Evolutionary conservation across 2,329 filamentous ascomycete species (phyloP).

Genomic region (Colletotrichum liriopes): DNA sequence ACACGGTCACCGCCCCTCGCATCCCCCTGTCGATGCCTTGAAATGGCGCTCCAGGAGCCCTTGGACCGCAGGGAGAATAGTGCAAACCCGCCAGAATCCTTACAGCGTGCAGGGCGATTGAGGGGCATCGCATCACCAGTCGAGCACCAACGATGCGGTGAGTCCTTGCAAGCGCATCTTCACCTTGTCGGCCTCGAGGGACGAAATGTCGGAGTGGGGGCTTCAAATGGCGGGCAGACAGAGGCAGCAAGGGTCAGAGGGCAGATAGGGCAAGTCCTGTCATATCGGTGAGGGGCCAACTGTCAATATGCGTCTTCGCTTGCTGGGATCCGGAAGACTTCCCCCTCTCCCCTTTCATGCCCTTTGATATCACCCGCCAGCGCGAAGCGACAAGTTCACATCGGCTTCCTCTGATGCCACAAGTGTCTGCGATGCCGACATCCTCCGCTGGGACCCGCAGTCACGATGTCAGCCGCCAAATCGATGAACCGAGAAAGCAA

Average conservation of each 20-base stretch:
- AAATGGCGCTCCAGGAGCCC: constrained; percentile 13
- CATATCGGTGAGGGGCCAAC: constrained; percentile 9
- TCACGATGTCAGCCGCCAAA: background rate
- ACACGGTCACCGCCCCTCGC: constrained; percentile 30
- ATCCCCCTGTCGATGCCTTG: constrained; percentile 5
- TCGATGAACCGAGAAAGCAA: background rate
- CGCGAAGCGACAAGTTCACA: background rate
- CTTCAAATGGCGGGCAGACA: constrained; percentile 18
- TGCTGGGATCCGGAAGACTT: background rate
- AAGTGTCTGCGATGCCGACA: background rate
- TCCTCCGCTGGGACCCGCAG: background rate
- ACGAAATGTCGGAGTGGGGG: constrained; percentile 27
- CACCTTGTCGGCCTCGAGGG: constrained; percentile 21
- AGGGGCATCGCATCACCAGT: constrained; percentile 20
- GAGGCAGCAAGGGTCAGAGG: constrained; percentile 1
- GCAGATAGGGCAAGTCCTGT: constrained; percentile 8
- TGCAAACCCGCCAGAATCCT: background rate
- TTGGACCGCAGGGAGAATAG: constrained; percentile 7
- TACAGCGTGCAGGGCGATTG: constrained; percentile 12
- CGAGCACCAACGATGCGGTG: constrained; percentile 38
- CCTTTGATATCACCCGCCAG: background rate
- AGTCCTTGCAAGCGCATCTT: constrained; percentile 33
- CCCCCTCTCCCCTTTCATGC: constrained; percentile 1
- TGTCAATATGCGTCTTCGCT: background rate
- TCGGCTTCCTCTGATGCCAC: background rate